phyloP scores from a whole-genome alignment of 192 early-diverging fungal genomes.

The Coemansia sp. region DNA sequence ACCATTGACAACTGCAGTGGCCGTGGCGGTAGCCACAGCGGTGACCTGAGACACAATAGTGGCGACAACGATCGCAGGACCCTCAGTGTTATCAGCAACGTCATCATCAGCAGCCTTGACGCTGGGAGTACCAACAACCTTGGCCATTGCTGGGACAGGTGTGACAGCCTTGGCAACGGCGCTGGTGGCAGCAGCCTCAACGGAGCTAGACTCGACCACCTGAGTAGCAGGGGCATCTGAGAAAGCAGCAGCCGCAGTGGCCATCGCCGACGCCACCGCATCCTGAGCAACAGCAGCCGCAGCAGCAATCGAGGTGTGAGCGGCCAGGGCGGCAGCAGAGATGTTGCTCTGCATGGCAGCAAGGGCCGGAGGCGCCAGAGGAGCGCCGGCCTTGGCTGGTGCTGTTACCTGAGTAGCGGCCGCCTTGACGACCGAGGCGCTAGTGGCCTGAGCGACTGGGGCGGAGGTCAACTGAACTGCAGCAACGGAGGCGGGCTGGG shows the following conservation, averaged over 20 bases:
- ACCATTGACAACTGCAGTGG: background rate
- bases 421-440: background rate
- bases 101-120: constrained; percentile 15
- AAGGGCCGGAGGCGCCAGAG: background rate
- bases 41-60: background rate
- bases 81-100: constrained; percentile 13
- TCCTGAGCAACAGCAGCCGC: constrained; percentile 21
- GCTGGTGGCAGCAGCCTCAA: background rate
- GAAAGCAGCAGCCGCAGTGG: constrained; percentile 17
- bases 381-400: background rate
- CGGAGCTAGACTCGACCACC: background rate
- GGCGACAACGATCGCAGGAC: background rate
- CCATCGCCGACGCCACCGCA: constrained; percentile 20
- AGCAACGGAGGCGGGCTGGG: background rate
- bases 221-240: background rate
- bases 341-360: constrained; percentile 17
- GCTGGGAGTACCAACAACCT: background rate
- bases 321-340: constrained; percentile 10
- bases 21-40: constrained; percentile 1
- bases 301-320: constrained; percentile 18
- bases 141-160: background rate
- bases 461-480: background rate
- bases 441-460: constrained; percentile 5
- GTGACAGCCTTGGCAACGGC: background rate
- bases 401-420: background rate